Evolutionary conservation across 73 alveolate species (phyloP), one percentile per base, ranked within the genome.

Genomic region (Blepharisma stoltei): DNA sequence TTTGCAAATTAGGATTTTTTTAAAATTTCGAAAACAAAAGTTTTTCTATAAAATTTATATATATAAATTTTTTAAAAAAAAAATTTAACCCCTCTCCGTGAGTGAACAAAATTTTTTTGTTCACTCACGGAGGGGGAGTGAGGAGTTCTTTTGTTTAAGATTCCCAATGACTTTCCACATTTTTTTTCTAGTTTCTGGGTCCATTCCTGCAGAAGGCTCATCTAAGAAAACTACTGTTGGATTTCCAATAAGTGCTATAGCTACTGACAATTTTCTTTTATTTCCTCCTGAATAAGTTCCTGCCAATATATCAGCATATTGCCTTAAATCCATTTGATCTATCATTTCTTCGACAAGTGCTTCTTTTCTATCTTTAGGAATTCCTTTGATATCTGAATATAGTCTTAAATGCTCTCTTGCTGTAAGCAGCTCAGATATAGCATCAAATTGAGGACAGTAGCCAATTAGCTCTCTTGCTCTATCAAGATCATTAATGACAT

Each of bases 391-490:
- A 38, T 85, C 81, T 5, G 98, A 95, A 80, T 93, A 96, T 87
- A 96, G 87, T 66, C 90, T 94, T 47, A 96, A 81, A 83, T 96
- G 97, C 82, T 96, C 99, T 80, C 92, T 90, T 9, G 91, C 98
- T 43, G 98, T 94, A 54, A 96, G 77, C 7, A 91, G 90, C 32
- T 93, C 98, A 76, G 92, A 90, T 47, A 96, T 86, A 5, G 98
- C 98, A 84, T 96, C 98, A 84, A 94, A 94, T 78, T 96, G 89
- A 49, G 99, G 99, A 83, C 99, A 96, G 77, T 96, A 96, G 32
- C 99, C 99, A 52, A 96, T 92, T 47, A 90, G 84, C 65, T 88
- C 83, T 73, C 98, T 88, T 6, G 95, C 97, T 77, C 85, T 52
- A 11, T 88, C 89, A 81, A 92, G 88, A 5, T 92, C 90, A 14